These are phyloP conservation scores for Marasmius oreades DNA, from an alignment of 1,284 basidiomycete species.

Conservation along the genomic window DNA sequence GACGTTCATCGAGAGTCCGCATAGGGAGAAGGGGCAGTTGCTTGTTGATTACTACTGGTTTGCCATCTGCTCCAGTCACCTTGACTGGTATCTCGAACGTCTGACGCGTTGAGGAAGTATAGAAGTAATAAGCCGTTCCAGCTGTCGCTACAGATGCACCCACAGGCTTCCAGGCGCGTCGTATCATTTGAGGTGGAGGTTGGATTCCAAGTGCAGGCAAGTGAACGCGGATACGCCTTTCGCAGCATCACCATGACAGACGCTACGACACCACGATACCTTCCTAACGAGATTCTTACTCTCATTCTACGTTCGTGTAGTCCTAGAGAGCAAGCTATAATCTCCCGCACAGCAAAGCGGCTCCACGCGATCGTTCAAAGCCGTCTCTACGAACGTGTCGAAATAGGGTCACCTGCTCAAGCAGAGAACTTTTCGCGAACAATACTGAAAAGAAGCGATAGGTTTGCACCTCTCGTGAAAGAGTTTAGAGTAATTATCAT, in stretches of 20 bases:
- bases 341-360: background rate
- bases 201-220: background rate
- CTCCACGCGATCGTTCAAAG: background rate
- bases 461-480: background rate
- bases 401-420: background rate
- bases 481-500: background rate
- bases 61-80: conserved; percentile 54
- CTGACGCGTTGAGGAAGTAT: conserved; percentile 20
- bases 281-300: background rate
- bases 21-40: conserved; percentile 57
- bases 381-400: background rate
- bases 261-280: background rate
- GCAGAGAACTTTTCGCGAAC: background rate
- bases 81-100: conserved; percentile 35
- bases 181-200: conserved; percentile 43
- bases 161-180: conserved; percentile 63
- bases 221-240: background rate
- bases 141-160: conserved; percentile 46
- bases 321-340: background rate
- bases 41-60: conserved; percentile 47
- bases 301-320: background rate
- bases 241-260: background rate
- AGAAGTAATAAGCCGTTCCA: conserved; percentile 49
- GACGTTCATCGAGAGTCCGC: conserved; percentile 52
- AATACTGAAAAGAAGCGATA: background rate